Conservation (phyloP, 257 asterid species). For the Sherardia arvensis region DNA sequence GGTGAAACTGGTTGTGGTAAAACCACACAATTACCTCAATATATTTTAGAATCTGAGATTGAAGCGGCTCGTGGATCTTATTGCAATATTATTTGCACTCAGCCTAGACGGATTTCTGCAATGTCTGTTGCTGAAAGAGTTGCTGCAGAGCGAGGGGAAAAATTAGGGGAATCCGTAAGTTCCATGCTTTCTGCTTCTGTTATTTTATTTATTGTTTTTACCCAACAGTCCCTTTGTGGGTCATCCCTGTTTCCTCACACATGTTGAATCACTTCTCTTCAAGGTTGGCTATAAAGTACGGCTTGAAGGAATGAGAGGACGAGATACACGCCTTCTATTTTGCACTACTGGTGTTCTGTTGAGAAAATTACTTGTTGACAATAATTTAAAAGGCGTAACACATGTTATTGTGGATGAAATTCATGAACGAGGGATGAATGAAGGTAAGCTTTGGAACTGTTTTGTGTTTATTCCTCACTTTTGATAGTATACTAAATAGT, state of each 20-base stretch:
- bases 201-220: neutral
- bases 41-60: conserved; percentile 73
- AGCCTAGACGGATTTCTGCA: conserved; percentile 92
- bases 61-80: conserved; percentile 68
- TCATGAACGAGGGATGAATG: conserved; percentile 98
- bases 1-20: conserved; percentile 97
- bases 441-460: conserved; percentile 39
- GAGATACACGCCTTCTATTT: conserved; percentile 85
- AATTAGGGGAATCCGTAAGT: conserved; percentile 81
- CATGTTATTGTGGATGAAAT: conserved; percentile 90
- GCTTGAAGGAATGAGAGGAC: conserved; percentile 91
- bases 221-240: neutral
- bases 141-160: conserved; percentile 94
- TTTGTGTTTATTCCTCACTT: neutral
- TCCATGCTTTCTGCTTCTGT: conserved; percentile 7
- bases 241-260: neutral
- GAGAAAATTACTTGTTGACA: conserved; percentile 77
- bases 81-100: conserved; percentile 88
- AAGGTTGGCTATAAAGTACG: conserved; percentile 96
- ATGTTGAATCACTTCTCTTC: neutral
- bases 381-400: conserved; percentile 73
- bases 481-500: neutral
- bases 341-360: conserved; percentile 85
- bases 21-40: conserved; percentile 90
- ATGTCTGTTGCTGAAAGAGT: conserved; percentile 90